Evolutionary conservation across 139 green algal species (phyloP), one percentile per base, ranked within the genome.

Genomic region (Limnomonas spitsbergensis): DNA sequence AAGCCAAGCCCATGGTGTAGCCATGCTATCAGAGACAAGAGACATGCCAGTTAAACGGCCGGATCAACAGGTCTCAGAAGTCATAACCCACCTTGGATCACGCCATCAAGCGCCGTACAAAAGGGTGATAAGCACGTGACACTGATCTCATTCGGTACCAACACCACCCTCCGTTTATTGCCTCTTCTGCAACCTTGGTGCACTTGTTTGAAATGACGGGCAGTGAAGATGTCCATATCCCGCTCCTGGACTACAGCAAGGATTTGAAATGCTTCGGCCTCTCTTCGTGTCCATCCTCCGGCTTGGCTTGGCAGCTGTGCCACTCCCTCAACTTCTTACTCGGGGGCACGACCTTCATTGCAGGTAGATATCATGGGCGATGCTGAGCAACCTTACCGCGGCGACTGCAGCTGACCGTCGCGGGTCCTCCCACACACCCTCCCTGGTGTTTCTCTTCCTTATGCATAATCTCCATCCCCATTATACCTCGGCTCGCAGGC

Each of bases 271-370:
- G 47, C 20, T 61, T 14, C 47, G 20, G 20, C 20, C 14, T 14
- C 20, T 61, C 47, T 20, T 61, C 14, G 47, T 61, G 47, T 20
- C 14, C 47, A 61, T 29, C 75, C 6, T 37, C 56, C 38, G 20
- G 35, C 14, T n/a, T 53, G 1, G 27, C 7, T 26, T 80, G 75
- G 75, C 54, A 36, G 24, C 29, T 73, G 3, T 7, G 40, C 1
- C 75, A 80, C 27, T 32, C 47, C 2, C 31, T 80, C 26, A n/a
- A 7, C 24, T 80, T 80, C 38, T 24, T 80, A 6, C 35, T 36
- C 2, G 75, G 75, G 2, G 75, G 75, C 27, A 72, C 54, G 2
- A 80, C 75, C 37, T 80, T 80, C 27, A 80, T 80, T 35, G 75
- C 75, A 4, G 75, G 75, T 74, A 66, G 40, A 54, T 61, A 3